Base-by-base conservation (phyloP, 805 yeast species). In the Maudiozyma serrabonitensis region DNA sequence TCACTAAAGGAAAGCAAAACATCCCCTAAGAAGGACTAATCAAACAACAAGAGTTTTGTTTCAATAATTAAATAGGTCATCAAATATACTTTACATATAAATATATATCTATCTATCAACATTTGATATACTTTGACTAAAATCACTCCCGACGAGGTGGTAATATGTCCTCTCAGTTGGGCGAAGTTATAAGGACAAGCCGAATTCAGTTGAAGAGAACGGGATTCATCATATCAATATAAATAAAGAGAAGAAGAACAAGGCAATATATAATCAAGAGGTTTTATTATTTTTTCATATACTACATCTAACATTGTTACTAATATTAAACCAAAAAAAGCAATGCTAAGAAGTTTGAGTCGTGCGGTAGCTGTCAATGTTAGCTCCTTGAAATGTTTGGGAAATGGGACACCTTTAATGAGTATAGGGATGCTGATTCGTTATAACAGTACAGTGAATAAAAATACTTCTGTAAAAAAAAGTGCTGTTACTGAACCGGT, bases 1-100 rank as follows among this genome's bases (percentile, higher is more conserved):
- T 62, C 68, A 8, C 49, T 72, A 51, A 57, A 55, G 39, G 46
- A 46, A 25, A 16, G 25, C 11, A 38, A 16, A 16, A 38, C 9
- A 35, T 15, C 16, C 19, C 38, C 15, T 15, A 35, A 35, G 38
- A 35, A 35, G 38, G 18, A 35, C 12, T 28, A 11, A 28, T 9
- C 12, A 28, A 9, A 6, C 9, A 11, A 28, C 6, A 6, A 8
- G 9, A 28, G 12, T 28, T 28, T 4, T 21, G 23, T 21, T 21
- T 21, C 3, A 21, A 4, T 21, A 21, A 21, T 4, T 21, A 21
- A 21, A 21, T 21, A 21, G 23, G 23, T 13, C 13, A 6, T 32
- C 12, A 32, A 32, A 11, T 15, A 32, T 32, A 40, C 43, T 23
- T 4, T 40, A 21, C 19, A 40, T 21, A 40, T 11, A 9, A 1